Evolutionary conservation across 768 basidiomycete species (phyloP), one percentile per base, ranked within the genome.

Genomic region (Leccinum subgranulosum): DNA sequence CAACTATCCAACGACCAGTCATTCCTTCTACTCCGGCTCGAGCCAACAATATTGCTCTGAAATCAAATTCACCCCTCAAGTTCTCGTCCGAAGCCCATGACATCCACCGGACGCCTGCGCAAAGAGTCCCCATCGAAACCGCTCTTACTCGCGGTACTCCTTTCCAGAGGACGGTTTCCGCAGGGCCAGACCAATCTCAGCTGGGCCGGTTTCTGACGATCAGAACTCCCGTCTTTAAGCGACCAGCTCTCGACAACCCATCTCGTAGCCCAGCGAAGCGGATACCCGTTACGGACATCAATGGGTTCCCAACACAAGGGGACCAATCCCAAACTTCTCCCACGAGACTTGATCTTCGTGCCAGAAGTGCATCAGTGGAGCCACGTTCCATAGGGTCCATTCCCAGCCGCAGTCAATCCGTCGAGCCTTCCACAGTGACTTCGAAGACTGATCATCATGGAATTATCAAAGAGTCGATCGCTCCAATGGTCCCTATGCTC

Each of bases 51-150:
- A 31, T 34, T 43, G 5, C 53, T 33, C 46, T 34, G 29, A 62
- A 56, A 51, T 50, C 58, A 34, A 54, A 60, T 27, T 72, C 75
- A 17, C 73, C 75, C n/a, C 43, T 67, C 60, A 65, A 78, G 71
- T 60, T 70, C 66, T 56, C 74, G 64, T 49, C 64, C 72, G 55
- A 72, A 67, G 52, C 55, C 64, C 46, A 79, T 49, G 78, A 83
- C 41, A 66, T 74, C 10, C 62, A 66, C 51, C 79, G 79, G 45
- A 85, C 86, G 4, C 88, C 88, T 41, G 87, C 88, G 2, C 81
- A 83, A 49, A 79, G 88, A 57, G 80, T 90, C 50, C 81, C 82
- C 15, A 77, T 88, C 6, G 71, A 77, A 39, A 71, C 83, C 60
- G 83, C 80, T 3, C 71, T 84, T 56, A 71, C 74, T 8, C 75